phyloP scores from a whole-genome alignment of 192 early-diverging fungal genomes.

The Haplosporangium gracile region DNA sequence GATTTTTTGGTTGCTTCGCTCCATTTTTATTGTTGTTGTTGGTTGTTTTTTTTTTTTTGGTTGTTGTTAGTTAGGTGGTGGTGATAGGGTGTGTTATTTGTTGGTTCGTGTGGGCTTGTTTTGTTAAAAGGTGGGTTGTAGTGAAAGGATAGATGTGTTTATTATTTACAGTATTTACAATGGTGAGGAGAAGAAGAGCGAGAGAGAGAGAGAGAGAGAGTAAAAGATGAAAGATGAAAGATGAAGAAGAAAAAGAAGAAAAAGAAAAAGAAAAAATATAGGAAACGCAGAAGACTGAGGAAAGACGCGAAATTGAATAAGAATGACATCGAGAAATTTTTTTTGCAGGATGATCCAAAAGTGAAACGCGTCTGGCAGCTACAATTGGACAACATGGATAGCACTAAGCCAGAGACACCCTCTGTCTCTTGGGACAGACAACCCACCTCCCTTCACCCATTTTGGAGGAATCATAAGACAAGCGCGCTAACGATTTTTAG shows the following conservation, averaged over 20 bases:
- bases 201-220: too few species aligned
- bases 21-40: background rate
- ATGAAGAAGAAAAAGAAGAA: background rate
- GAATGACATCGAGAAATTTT: background rate
- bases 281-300: background rate
- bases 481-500: background rate
- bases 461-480: background rate
- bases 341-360: background rate
- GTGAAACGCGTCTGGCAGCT: background rate
- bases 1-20: slow-evolving; percentile 23
- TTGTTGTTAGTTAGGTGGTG: background rate
- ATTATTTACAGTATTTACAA: slow-evolving; percentile 37
- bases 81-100: slow-evolving; percentile 1
- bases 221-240: background rate
- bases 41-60: background rate
- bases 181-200: background rate
- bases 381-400: background rate
- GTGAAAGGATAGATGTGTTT: background rate
- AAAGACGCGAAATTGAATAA: background rate
- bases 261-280: background rate
- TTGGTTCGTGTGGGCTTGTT: slow-evolving; percentile 11
- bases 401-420: too few species aligned
- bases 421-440: background rate
- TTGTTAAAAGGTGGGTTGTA: background rate
- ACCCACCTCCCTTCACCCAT: background rate